Conservation (phyloP, 2,329 filamentous ascomycete genomes). For the Zalaria sp. region DNA sequence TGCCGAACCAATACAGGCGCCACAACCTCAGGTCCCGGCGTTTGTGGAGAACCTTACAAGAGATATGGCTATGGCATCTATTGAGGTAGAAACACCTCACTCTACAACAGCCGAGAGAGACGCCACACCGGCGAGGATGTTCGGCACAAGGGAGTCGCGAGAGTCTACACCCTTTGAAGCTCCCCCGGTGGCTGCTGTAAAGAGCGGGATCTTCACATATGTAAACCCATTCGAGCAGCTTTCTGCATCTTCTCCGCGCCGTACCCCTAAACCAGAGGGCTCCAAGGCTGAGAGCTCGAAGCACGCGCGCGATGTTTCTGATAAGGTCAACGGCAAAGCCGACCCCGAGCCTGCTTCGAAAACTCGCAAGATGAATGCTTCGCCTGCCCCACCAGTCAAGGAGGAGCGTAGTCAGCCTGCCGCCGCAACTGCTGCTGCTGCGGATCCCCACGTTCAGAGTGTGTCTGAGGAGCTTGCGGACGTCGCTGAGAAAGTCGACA, state of each 20-base stretch:
- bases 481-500: constrained; percentile 45
- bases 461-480: constrained; percentile 57
- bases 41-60: constrained; percentile 29
- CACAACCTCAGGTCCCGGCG: constrained; percentile 22
- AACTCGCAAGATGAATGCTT: constrained; percentile 19
- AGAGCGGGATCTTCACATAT: constrained; percentile 48
- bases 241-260: constrained; percentile 48
- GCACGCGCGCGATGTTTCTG: constrained; percentile 25
- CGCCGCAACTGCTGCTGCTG: constrained; percentile 8
- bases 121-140: constrained; percentile 14
- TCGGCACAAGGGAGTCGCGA: constrained; percentile 14
- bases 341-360: constrained; percentile 17
- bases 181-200: constrained; percentile 18
- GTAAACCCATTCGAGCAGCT: constrained; percentile 60
- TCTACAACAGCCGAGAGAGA: constrained; percentile 10
- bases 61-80: constrained; percentile 28
- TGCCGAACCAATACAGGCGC: constrained; percentile 10
- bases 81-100: constrained; percentile 20
- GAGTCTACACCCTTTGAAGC: constrained; percentile 23
- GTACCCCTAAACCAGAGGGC: constrained; percentile 35
- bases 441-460: constrained; percentile 21
- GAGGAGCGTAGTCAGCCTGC: constrained; percentile 5
- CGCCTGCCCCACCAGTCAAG: constrained; percentile 8
- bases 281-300: constrained; percentile 32
- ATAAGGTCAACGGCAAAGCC: constrained; percentile 12